phyloP scores from a whole-genome alignment of 306 rosid species.

The Inga leiocalycina region DNA sequence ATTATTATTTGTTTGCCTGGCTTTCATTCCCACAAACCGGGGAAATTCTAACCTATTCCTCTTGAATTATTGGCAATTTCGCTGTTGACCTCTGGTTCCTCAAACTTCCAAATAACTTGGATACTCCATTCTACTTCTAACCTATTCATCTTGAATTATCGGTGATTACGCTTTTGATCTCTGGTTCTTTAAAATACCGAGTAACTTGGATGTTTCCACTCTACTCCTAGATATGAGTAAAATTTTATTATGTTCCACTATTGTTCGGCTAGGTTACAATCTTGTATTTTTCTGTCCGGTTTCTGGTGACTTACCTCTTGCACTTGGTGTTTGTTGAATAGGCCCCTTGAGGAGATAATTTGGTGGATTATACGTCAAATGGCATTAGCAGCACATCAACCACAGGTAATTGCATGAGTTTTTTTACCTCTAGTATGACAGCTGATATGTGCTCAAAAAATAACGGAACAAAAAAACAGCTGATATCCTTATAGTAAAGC shows the following conservation, averaged over 20 bases:
- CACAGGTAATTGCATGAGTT: conserved; percentile 60
- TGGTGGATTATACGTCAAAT: conserved; percentile 53
- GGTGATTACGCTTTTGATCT: not conserved
- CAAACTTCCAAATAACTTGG: not conserved
- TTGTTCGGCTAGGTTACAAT: not conserved
- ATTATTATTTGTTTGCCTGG: not conserved
- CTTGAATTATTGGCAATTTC: not conserved
- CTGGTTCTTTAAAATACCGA: not conserved
- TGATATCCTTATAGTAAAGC: not conserved
- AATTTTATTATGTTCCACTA: not conserved
- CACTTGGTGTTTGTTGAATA: conserved; percentile 37
- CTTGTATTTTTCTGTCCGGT: not conserved
- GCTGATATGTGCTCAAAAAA: not conserved
- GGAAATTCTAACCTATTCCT: conserved; percentile 6
- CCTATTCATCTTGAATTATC: not conserved
- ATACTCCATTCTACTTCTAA: not conserved
- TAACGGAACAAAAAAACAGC: not conserved
- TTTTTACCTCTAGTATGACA: not conserved
- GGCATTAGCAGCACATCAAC: conserved; percentile 75
- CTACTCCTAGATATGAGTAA: not conserved
- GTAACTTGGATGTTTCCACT: not conserved
- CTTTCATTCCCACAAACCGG: not conserved
- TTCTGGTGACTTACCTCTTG: not conserved
- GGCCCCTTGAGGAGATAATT: conserved; percentile 54
- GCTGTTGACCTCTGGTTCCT: not conserved